Percentiles rank a stretch among this genome's conserved stretches.
Evolutionary conservation across 164 flowering plant genomes (phyloP).

Genomic region (Nymphaea thermarum): DNA sequence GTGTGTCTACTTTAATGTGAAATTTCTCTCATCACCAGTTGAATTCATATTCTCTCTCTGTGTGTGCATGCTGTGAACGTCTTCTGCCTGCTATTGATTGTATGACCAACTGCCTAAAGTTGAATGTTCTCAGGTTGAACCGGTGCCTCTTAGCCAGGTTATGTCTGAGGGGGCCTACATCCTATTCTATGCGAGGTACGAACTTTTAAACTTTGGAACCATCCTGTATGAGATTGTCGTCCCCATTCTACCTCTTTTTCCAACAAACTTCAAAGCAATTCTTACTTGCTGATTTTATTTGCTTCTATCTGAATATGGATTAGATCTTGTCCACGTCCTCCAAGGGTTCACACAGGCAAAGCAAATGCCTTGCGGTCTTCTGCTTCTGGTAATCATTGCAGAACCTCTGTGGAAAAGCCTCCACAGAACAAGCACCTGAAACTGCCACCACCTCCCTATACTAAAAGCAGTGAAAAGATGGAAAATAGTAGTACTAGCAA

Average conservation of each 20-base stretch:
- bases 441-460: conserved; percentile 6
- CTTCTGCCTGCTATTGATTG: too few species aligned
- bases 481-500: conserved; percentile 7
- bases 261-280: not conserved
- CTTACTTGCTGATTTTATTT: not conserved
- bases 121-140: conserved; percentile 44
- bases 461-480: not conserved
- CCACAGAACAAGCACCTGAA: conserved; percentile 20
- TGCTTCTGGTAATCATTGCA: conserved; percentile 14
- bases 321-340: conserved; percentile 67
- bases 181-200: conserved; percentile 70
- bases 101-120: too few species aligned
- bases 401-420: conserved; percentile 19
- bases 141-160: conserved; percentile 56
- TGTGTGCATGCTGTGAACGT: too few species aligned
- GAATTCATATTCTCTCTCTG: not conserved
- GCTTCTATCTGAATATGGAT: conserved; percentile 2
- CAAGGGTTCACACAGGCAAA: conserved; percentile 21
- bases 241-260: too few species aligned
- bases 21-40: not conserved
- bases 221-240: too few species aligned
- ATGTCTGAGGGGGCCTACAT: conserved; percentile 93
- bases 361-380: conserved; percentile 14
- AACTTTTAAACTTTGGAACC: not conserved
- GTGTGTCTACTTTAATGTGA: too few species aligned